phyloP scores from a whole-genome alignment of 257 asterid genomes.

The Handroanthus guayacan region DNA sequence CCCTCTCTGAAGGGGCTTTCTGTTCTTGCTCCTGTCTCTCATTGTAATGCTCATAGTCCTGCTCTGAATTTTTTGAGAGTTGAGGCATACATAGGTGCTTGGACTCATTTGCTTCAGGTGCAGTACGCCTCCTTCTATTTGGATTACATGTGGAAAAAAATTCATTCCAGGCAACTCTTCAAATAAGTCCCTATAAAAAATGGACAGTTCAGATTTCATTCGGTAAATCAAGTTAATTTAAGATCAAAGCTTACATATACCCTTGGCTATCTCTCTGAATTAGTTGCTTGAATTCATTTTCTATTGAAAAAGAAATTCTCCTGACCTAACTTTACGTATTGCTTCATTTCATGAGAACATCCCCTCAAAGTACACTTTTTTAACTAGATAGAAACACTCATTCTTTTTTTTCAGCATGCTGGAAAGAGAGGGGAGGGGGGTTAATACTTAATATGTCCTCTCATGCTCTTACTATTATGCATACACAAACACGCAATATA shows the following conservation, averaged over 20 bases:
- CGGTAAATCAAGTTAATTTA: not conserved
- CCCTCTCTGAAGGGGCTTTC: slow-evolving; percentile 76
- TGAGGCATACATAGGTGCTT: slow-evolving; percentile 4
- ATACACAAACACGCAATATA: no score
- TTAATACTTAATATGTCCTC: no score
- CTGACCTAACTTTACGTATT: no score
- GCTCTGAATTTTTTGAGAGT: slow-evolving; percentile 33
- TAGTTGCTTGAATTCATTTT: no score
- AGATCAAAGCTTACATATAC: not conserved
- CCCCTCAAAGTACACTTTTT: no score
- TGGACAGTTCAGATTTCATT: slow-evolving; percentile 15
- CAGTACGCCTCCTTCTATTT: slow-evolving; percentile 27
- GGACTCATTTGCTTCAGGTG: slow-evolving; percentile 7
- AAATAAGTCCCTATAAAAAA: slow-evolving; percentile 16
- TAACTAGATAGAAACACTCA: no score
- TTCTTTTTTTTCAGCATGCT: no score
- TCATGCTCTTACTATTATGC: no score
- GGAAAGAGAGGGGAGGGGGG: no score
- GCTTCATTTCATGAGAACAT: no score
- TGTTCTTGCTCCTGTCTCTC: slow-evolving; percentile 81
- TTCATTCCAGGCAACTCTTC: slow-evolving; percentile 35
- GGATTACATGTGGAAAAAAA: slow-evolving; percentile 29
- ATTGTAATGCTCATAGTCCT: slow-evolving; percentile 42
- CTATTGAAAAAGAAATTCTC: no score
- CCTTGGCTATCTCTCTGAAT: not conserved